Evolutionary conservation across 768 basidiomycete genomes (phyloP).

Genomic region (Suillus subluteus): DNA sequence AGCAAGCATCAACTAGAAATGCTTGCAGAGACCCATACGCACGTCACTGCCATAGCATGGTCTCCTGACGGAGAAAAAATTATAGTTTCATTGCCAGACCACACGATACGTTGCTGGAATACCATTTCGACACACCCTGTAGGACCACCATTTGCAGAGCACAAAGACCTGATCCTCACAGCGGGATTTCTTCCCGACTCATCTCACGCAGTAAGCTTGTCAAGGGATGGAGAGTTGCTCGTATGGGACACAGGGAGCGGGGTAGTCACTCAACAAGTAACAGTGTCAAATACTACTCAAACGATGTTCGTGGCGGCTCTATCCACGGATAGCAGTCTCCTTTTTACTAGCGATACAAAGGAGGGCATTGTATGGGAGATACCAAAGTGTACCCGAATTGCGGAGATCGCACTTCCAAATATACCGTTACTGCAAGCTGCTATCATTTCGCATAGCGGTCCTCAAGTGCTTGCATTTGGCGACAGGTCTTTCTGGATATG

Average conservation of each 20-base stretch:
- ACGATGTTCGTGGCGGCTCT: background rate
- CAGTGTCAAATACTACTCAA: background rate
- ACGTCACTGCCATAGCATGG: conserved; percentile 25
- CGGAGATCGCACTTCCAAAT: background rate
- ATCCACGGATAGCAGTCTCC: background rate
- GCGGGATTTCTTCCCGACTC: background rate
- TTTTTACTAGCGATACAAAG: background rate
- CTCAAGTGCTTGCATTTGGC: conserved; percentile 2
- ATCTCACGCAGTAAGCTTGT: background rate
- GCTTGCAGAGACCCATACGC: background rate
- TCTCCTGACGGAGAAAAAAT: conserved; percentile 30
- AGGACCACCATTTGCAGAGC: conserved; percentile 30
- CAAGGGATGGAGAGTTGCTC: background rate
- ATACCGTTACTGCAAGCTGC: conserved; percentile 1
- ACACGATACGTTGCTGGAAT: conserved; percentile 32
- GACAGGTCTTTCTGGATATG: conserved; percentile 4
- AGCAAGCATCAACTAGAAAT: background rate
- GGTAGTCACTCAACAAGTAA: background rate
- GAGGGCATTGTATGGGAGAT: conserved; percentile 1
- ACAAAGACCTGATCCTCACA: conserved; percentile 9
- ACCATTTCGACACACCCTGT: conserved; percentile 22
- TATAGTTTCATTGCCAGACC: conserved; percentile 33
- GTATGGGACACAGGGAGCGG: conserved; percentile 2
- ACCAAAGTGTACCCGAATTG: background rate
- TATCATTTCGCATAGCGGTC: background rate